Conservation (phyloP, 2,329 filamentous ascomycete species). For the Ceratocystis cubensis region DNA sequence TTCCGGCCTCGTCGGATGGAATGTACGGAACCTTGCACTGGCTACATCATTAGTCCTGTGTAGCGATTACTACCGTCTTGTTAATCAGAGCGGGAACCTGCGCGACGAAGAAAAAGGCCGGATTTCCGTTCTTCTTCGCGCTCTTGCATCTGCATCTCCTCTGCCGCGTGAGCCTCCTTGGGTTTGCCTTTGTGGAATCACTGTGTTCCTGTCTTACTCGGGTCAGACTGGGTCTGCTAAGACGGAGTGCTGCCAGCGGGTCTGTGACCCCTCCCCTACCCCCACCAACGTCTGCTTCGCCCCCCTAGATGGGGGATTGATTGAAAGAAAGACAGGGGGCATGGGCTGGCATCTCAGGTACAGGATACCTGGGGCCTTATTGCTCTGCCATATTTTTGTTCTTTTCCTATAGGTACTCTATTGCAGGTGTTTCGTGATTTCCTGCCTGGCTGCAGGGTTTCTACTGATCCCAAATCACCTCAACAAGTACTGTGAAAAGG, state of each 20-base stretch:
- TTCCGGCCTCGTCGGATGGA: background rate
- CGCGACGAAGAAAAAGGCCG: background rate
- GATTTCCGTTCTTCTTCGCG: background rate
- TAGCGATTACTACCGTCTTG: background rate
- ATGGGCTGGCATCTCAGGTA: background rate
- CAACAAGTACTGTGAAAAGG: background rate
- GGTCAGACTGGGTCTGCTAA: conserved; percentile 14
- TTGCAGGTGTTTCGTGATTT: background rate
- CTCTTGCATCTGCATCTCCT: background rate
- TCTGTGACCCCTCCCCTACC: background rate
- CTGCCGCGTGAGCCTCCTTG: background rate
- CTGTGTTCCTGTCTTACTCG: conserved; percentile 7
- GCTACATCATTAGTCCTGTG: background rate
- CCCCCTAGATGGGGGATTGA: too few species aligned
- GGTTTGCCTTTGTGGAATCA: background rate
- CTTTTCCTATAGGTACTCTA: conserved; percentile 4
- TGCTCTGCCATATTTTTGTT: conserved; percentile 3
- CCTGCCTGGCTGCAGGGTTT: conserved; percentile 8
- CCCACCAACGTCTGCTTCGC: too few species aligned
- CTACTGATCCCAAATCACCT: too few species aligned
- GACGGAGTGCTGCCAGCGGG: background rate
- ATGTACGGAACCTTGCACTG: background rate
- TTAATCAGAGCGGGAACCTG: background rate
- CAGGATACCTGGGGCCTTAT: background rate
- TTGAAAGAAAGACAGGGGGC: too few species aligned